Conservation (phyloP, 129 eudicot genomes). For the Pseudognaphalium luteoalbum region DNA sequence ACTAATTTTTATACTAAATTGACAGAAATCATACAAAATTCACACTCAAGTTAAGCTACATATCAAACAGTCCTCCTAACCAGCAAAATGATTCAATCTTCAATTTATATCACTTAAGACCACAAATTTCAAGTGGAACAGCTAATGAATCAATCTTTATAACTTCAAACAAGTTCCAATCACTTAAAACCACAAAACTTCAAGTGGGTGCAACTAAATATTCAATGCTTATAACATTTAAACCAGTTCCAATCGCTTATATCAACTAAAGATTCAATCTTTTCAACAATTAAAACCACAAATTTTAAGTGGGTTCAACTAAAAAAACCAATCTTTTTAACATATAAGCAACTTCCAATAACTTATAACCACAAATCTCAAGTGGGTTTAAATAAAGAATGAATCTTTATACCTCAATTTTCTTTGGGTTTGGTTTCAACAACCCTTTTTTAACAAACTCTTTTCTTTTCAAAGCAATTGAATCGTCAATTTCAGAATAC, state of each 20-base stretch:
- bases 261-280: not conserved
- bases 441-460: slow-evolving; percentile 87
- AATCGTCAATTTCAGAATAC: slow-evolving; percentile 83
- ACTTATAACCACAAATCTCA: not conserved
- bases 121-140: not conserved
- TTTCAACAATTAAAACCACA: not conserved
- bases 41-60: not conserved
- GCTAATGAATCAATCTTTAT: not conserved
- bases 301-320: not conserved
- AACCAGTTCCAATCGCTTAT: not conserved
- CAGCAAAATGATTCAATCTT: not conserved
- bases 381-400: not conserved
- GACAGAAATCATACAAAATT: not conserved
- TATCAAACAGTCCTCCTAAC: not conserved
- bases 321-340: not conserved
- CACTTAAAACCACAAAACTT: not conserved
- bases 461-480: slow-evolving; percentile 78
- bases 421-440: slow-evolving; percentile 67
- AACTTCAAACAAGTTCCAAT: not conserved
- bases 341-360: not conserved
- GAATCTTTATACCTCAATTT: slow-evolving; percentile 25
- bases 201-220: not conserved
- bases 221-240: not conserved
- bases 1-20: not conserved
- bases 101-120: not conserved